Percentiles rank a stretch among this genome's conserved stretches.
Evolutionary conservation across 805 yeast genomes (phyloP).

Genomic region (Ogataea corticis): DNA sequence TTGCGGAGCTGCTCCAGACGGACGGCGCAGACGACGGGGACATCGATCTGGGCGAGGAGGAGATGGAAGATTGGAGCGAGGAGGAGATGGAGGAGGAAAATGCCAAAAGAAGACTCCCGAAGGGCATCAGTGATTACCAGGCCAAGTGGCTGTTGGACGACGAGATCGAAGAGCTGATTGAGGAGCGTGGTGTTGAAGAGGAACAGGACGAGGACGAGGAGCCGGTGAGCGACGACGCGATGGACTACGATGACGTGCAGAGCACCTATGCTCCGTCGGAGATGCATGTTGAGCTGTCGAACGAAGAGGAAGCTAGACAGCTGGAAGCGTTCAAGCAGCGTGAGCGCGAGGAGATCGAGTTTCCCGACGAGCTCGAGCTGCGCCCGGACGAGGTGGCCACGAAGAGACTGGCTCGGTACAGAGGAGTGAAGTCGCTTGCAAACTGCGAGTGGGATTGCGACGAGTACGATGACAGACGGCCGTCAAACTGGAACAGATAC

Average conservation of each 20-base stretch:
- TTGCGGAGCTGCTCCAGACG: constrained; percentile 61
- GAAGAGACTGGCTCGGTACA: constrained; percentile 72
- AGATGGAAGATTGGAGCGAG: constrained; percentile 28
- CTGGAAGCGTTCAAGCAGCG: constrained; percentile 62
- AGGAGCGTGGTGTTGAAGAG: constrained; percentile 44
- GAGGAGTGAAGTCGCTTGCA: constrained; percentile 84
- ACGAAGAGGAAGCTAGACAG: constrained; percentile 84
- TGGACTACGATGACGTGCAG: constrained; percentile 19
- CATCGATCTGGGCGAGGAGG: constrained; percentile 33
- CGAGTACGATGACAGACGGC: constrained; percentile 71
- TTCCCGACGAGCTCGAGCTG: constrained; percentile 93
- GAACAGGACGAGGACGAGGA: constrained; percentile 35
- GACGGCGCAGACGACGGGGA: constrained; percentile 46
- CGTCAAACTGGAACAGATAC: constrained; percentile 75
- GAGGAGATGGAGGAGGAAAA: constrained; percentile 27
- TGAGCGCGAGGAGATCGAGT: constrained; percentile 83
- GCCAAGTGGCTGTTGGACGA: constrained; percentile 75
- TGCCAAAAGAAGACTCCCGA: constrained; percentile 50
- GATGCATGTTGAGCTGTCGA: constrained; percentile 67
- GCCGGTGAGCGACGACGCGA: constrained; percentile 45
- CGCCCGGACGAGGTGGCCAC: constrained; percentile 73
- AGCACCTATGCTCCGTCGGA: constrained; percentile 38
- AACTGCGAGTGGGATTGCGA: constrained; percentile 86
- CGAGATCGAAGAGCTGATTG: constrained; percentile 41
- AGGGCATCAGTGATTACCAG: constrained; percentile 77